Base-by-base conservation (phyloP, 1,284 basidiomycete species). In the Cryptococcus sp. region DNA sequence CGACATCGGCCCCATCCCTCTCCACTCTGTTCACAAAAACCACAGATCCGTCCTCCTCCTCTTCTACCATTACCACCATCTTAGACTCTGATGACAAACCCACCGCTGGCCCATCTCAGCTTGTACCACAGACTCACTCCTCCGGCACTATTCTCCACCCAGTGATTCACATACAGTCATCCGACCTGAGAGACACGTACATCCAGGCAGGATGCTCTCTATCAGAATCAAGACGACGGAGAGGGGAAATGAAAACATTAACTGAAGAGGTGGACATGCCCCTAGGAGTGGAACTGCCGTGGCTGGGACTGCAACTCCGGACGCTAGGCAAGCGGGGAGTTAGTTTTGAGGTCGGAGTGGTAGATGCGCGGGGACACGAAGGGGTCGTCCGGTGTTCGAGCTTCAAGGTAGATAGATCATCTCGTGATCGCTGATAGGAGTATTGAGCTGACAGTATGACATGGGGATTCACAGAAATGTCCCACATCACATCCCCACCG, bases 141-240 rank as follows among this genome's bases (percentile, higher is more conserved):
- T 53, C 45, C 42, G 59, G 59, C 55, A 49, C 39, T 9, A 77
- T 59, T 70, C 85, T n/a, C 69, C 81, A 68, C 66, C 83, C 83
- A 0, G 88, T 91, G 0, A 79, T 92, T n/a, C 89, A 92, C 64
- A 82, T 92, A 45, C 89, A 91, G 67, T 89, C 87, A 3, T 88
- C 88, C 8, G 84, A 83, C 1, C 70, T 89, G 35, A 80, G 77
- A 36, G 83, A 79, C 36, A 88, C 89, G 0, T 91, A 81, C 67
- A 84, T 91, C 50, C 83, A 83, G 23, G 71, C 88, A 82, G 44
- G 79, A 79, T 59, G 50, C 7, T 67, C 66, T 4, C 9, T 16
- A 15, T 36, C 21, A 8, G 50, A 50, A 24, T 59, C 44, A 28
- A 42, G 28, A 13, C 18, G 21, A 12, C n/a, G 37, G 49, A 55